These are phyloP conservation scores for Maudiozyma turicensis DNA, from an alignment of 805 yeast species.

Conservation along the genomic window DNA sequence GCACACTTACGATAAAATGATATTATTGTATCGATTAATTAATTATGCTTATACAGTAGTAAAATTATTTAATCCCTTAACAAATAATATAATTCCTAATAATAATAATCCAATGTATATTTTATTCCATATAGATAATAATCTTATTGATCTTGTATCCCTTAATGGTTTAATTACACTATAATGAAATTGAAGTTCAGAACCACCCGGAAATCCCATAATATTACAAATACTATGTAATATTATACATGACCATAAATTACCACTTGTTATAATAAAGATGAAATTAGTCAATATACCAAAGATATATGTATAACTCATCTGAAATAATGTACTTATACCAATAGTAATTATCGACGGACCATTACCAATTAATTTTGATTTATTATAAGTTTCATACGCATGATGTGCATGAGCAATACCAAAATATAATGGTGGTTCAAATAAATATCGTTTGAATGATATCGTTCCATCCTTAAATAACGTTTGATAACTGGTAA, in stretches of 20 bases:
- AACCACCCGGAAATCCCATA: slow-evolving; percentile 27
- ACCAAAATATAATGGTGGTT: slow-evolving; percentile 26
- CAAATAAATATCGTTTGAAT: slow-evolving; percentile 10
- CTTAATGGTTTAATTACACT: background rate
- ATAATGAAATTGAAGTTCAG: slow-evolving; percentile 12
- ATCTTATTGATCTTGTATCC: background rate
- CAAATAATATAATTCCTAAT: slow-evolving; percentile 15
- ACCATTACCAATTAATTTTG: slow-evolving; percentile 8
- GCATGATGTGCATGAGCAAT: slow-evolving; percentile 30
- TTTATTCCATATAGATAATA: slow-evolving; percentile 16
- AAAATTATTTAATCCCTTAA: background rate
- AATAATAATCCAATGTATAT: slow-evolving; percentile 14
- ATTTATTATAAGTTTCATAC: slow-evolving; percentile 14
- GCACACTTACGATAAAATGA: too few relatives aligned
- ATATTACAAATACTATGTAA: slow-evolving; percentile 26
- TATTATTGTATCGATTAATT: too few relatives aligned
- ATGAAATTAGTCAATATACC: slow-evolving; percentile 26
- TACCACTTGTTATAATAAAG: slow-evolving; percentile 23
- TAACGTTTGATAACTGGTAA: slow-evolving; percentile 13
- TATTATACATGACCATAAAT: slow-evolving; percentile 22
- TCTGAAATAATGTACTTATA: slow-evolving; percentile 17
- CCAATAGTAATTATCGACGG: slow-evolving; percentile 9
- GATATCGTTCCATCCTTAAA: slow-evolving; percentile 3
- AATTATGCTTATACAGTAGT: background rate
- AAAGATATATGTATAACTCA: slow-evolving; percentile 25